These are phyloP conservation scores for Cordyceps javanica DNA, from an alignment of 2,329 filamentous ascomycete species.

Conservation along the genomic window DNA sequence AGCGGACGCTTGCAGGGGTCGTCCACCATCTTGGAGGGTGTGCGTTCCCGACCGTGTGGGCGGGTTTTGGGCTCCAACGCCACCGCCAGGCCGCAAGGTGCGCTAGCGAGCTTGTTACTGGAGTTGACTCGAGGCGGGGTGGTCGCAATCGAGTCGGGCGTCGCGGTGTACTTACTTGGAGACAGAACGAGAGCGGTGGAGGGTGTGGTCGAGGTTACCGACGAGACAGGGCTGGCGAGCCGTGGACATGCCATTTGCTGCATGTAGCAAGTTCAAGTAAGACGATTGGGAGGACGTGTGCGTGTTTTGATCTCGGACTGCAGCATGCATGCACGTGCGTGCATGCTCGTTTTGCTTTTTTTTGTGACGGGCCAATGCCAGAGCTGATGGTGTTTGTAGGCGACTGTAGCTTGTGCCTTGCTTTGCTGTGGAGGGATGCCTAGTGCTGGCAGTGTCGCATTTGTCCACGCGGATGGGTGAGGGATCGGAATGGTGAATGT, in stretches of 20 bases:
- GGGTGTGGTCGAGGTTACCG: not conserved
- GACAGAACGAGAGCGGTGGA: not conserved
- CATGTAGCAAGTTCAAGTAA: not conserved
- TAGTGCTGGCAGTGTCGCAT: not conserved
- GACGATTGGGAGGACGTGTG: not conserved
- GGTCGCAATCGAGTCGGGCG: slow-evolving; percentile 7
- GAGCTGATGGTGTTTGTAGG: not conserved
- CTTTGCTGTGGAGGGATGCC: too few species aligned
- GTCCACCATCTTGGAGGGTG: slow-evolving; percentile 6
- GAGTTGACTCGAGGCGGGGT: slow-evolving; percentile 7
- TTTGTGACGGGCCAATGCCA: not conserved
- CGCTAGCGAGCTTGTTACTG: not conserved
- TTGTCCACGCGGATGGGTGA: not conserved
- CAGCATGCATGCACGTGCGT: slow-evolving; percentile 1
- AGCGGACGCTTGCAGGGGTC: slow-evolving; percentile 10
- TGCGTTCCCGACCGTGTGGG: slow-evolving; percentile 13
- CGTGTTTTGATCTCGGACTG: slow-evolving; percentile 3
- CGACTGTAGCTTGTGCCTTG: not conserved
- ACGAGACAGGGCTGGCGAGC: slow-evolving; percentile 1
- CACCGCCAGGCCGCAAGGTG: slow-evolving; percentile 5
- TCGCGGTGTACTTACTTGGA: slow-evolving; percentile 2
- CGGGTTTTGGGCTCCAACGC: slow-evolving; percentile 12
- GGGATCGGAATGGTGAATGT: not conserved
- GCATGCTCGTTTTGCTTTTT: slow-evolving; percentile 6
- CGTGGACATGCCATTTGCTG: not conserved